A percentile compares a stretch with the other conserved stretches of the same genome.
These are phyloP conservation scores for Neurospora cerealis DNA, from an alignment of 495 filamentous ascomycete genomes.

Conservation along the genomic window DNA sequence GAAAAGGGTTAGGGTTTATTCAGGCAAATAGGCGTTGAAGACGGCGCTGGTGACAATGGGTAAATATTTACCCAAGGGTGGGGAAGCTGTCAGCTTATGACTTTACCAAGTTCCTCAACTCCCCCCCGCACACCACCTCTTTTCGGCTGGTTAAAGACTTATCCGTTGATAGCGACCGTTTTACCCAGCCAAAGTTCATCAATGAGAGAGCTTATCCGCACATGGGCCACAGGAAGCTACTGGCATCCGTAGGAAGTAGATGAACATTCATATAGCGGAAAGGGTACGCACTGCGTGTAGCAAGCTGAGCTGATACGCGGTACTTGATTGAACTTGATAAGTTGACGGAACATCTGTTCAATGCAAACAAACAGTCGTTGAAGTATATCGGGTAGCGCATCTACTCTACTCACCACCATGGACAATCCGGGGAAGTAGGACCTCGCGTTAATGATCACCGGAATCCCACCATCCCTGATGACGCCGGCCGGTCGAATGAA, in stretches of 20 bases:
- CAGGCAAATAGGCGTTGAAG: not conserved
- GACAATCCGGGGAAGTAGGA: not conserved
- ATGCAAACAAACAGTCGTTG: not conserved
- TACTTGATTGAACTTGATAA: not conserved
- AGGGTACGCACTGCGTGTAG: not conserved
- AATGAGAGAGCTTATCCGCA: not conserved
- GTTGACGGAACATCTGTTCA: not conserved
- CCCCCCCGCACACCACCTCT: not conserved
- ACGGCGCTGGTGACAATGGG: not conserved
- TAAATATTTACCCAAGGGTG: not conserved
- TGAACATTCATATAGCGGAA: not conserved
- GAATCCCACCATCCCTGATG: not conserved
- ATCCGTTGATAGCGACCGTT: not conserved
- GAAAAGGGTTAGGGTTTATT: not conserved
- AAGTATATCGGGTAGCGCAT: not conserved
- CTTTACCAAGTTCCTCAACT: not conserved
- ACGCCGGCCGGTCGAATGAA: not conserved
- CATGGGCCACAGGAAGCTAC: not conserved
- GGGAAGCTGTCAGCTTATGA: not conserved
- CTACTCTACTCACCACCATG: not conserved
- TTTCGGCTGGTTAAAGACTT: not conserved
- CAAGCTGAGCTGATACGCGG: not conserved
- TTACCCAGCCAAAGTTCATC: not conserved
- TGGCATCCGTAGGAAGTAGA: not conserved
- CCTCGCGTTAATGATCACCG: not conserved